phyloP scores from a whole-genome alignment of 2,329 filamentous ascomycete genomes.

The Emergomyces orientalis region DNA sequence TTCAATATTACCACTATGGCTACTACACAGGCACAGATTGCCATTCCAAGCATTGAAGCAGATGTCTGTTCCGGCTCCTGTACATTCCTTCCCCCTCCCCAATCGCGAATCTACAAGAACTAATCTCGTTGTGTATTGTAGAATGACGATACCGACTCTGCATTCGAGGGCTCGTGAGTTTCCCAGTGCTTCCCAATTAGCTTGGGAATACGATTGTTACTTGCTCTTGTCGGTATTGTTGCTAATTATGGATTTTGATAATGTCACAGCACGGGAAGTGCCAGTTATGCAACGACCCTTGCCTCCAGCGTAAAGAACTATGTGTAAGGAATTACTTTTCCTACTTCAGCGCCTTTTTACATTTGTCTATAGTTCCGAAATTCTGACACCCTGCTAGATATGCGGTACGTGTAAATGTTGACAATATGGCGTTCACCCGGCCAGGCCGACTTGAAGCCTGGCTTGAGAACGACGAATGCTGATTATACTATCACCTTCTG shows the following conservation, averaged over 20 bases:
- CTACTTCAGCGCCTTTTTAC: not conserved
- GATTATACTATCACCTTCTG: not conserved
- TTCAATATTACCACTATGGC: not conserved
- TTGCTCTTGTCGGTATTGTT: not conserved
- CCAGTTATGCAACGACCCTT: slow-evolving; percentile 15
- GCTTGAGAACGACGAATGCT: not conserved
- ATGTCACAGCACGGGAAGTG: slow-evolving; percentile 4
- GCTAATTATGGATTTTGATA: not conserved
- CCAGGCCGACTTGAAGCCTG: no score
- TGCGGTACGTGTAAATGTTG: slow-evolving; percentile 1
- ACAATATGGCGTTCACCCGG: not conserved
- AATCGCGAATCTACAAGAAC: no score
- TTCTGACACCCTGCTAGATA: not conserved
- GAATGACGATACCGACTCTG: not conserved
- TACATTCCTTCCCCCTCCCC: not conserved
- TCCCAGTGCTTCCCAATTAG: not conserved
- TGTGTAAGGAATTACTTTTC: slow-evolving; percentile 10
- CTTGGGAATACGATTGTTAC: not conserved
- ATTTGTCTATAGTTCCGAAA: not conserved
- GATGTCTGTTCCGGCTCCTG: slow-evolving; percentile 1
- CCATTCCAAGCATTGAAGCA: not conserved
- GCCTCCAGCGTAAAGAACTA: slow-evolving; percentile 18
- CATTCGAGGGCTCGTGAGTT: slow-evolving; percentile 2
- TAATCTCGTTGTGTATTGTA: not conserved
- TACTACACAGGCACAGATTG: not conserved